Conservation (phyloP, 1,284 basidiomycete species). For the Vanrija pseudolonga region DNA sequence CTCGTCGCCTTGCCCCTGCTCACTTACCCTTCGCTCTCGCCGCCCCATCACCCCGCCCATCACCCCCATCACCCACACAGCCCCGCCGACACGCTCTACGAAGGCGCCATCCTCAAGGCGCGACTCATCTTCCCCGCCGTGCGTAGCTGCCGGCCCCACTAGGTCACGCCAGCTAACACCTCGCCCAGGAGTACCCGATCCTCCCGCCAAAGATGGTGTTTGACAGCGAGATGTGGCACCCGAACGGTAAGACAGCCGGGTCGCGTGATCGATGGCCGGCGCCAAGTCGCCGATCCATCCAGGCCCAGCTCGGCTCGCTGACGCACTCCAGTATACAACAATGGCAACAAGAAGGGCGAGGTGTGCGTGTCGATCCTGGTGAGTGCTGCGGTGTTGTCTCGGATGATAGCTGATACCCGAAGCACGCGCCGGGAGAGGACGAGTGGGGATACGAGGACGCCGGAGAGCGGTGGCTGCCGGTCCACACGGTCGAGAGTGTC, state of each 20-base stretch:
- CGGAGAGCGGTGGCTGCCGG: slow-evolving; percentile 94
- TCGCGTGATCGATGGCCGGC: background rate
- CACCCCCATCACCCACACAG: slow-evolving; percentile 50
- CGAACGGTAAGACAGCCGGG: slow-evolving; percentile 71
- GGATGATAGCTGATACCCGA: background rate
- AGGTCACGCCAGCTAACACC: background rate
- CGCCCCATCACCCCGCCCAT: background rate
- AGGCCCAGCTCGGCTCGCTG: no score
- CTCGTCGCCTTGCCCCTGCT: slow-evolving; percentile 1
- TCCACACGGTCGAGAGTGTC: slow-evolving; percentile 95
- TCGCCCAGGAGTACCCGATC: slow-evolving; percentile 70
- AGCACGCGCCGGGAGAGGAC: slow-evolving; percentile 93
- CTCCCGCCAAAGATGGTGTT: slow-evolving; percentile 95
- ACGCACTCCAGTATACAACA: slow-evolving; percentile 70
- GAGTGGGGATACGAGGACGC: slow-evolving; percentile 98
- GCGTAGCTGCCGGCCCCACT: slow-evolving; percentile 9
- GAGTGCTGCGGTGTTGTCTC: slow-evolving; percentile 39
- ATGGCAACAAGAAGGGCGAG: slow-evolving; percentile 83
- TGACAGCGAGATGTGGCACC: slow-evolving; percentile 97
- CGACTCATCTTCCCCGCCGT: slow-evolving; percentile 74
- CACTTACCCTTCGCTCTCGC: background rate
- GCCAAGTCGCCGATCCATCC: background rate
- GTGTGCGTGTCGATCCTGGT: slow-evolving; percentile 97
- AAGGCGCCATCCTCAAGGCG: slow-evolving; percentile 89
- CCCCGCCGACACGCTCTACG: slow-evolving; percentile 84